Conservation (phyloP, 208 protist species). For the Leishmania guyanensis region DNA sequence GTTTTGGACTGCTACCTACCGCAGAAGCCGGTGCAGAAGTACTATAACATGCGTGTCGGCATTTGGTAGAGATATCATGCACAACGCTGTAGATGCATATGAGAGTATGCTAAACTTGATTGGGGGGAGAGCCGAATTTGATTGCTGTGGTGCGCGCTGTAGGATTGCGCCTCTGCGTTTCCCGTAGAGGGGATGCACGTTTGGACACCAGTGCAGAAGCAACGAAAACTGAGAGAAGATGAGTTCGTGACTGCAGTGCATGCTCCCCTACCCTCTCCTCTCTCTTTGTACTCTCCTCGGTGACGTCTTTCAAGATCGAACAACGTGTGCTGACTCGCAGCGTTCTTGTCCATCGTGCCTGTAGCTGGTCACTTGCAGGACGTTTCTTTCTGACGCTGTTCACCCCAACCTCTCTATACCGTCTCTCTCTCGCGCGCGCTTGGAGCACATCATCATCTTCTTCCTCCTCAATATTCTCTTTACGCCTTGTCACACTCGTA, state of each 20-base stretch:
- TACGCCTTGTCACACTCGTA: not conserved
- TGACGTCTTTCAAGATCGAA: not conserved
- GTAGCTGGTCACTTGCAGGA: not conserved
- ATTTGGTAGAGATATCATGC: slow-evolving; percentile 27
- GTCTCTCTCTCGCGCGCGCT: not conserved
- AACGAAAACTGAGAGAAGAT: not conserved
- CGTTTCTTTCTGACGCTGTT: not conserved
- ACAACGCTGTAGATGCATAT: not conserved
- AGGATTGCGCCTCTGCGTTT: not conserved
- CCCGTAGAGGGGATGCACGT: not conserved
- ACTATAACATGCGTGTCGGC: slow-evolving; percentile 76
- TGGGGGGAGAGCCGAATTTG: not conserved
- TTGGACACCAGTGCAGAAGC: not conserved
- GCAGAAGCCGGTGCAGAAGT: slow-evolving; percentile 60
- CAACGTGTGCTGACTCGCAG: not conserved
- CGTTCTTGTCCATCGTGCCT: not conserved
- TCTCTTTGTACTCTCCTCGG: not conserved
- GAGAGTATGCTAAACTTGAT: not conserved
- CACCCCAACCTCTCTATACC: not conserved
- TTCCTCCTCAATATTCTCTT: not conserved
- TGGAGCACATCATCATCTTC: too few relatives aligned
- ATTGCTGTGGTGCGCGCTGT: not conserved
- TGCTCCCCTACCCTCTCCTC: not conserved
- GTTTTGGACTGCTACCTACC: slow-evolving; percentile 87
- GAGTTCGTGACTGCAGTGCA: not conserved